Conservation (phyloP, 371 early-diverging fungal genomes). For the Mortierella sp. region DNA sequence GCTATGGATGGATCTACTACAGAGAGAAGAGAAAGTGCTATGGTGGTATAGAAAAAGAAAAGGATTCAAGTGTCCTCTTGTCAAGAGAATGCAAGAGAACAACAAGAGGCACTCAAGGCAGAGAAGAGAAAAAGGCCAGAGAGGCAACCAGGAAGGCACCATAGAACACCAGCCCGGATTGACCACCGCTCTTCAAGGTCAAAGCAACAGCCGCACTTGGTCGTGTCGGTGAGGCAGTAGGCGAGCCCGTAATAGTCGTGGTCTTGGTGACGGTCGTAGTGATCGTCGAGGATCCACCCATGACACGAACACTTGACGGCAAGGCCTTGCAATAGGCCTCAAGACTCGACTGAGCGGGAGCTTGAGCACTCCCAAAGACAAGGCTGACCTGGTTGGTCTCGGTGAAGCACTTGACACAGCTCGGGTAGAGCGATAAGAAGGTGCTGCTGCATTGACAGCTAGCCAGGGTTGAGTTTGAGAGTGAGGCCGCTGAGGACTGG, state of each 20-base stretch:
- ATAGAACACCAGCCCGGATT: background rate
- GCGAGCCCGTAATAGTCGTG: background rate
- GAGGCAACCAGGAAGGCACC: background rate
- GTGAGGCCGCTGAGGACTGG: slow-evolving; percentile 9
- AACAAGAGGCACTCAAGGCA: background rate
- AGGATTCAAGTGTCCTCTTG: too few relatives aligned
- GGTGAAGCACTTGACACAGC: slow-evolving; percentile 39
- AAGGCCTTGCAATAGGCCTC: slow-evolving; percentile 28
- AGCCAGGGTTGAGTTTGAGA: slow-evolving; percentile 46
- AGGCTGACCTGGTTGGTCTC: slow-evolving; percentile 42
- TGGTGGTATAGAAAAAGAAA: too few relatives aligned
- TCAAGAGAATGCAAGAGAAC: background rate
- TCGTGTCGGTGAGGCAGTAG: slow-evolving; percentile 2
- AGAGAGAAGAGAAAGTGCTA: too few relatives aligned
- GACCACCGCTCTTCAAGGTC: background rate
- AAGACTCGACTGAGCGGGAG: slow-evolving; percentile 28
- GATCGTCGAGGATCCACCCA: background rate
- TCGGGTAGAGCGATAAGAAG: slow-evolving; percentile 30
- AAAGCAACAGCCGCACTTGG: slow-evolving; percentile 24
- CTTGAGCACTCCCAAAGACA: slow-evolving; percentile 31
- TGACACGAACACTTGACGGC: background rate
- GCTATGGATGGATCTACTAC: too few relatives aligned
- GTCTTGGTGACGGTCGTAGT: slow-evolving; percentile 8
- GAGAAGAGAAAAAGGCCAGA: background rate
- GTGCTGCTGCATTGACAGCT: slow-evolving; percentile 37